phyloP scores from a whole-genome alignment of 2,329 filamentous ascomycete species.

The Emergomyces africanus region DNA sequence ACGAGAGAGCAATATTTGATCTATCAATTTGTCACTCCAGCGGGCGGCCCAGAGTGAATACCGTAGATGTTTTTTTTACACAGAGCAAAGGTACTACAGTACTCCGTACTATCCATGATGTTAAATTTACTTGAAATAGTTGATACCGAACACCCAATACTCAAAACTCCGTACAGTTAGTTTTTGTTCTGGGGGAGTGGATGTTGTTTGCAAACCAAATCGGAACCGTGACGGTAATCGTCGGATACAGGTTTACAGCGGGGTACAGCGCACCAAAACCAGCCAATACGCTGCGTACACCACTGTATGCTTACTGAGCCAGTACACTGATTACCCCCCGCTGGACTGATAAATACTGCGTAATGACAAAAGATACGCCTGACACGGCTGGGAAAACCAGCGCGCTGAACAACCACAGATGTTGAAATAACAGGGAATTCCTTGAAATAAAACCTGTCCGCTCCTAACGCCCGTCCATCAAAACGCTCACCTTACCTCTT shows the following conservation, averaged over 20 bases:
- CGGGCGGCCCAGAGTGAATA: no score
- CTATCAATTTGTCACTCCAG: no score
- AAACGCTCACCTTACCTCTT: not conserved
- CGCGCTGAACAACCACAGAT: not conserved
- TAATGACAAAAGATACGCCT: constrained; percentile 1
- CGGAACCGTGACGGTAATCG: not conserved
- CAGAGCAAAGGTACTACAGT: no score
- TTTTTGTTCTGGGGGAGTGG: no score
- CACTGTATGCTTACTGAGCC: not conserved
- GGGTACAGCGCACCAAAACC: not conserved
- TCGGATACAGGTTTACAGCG: not conserved
- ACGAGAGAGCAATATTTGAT: no score
- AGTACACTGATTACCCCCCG: not conserved
- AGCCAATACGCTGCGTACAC: not conserved
- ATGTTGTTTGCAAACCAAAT: not conserved
- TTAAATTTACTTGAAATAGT: no score
- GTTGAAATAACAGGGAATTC: not conserved
- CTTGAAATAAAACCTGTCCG: not conserved
- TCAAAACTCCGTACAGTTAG: no score
- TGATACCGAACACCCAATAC: not conserved
- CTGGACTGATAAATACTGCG: constrained; percentile 2
- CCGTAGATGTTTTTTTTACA: no score
- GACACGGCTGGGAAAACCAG: not conserved
- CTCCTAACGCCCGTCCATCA: not conserved
- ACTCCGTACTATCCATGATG: no score